phyloP scores from a whole-genome alignment of 352 stramenopile genomes.

The Phytophthora meadii region DNA sequence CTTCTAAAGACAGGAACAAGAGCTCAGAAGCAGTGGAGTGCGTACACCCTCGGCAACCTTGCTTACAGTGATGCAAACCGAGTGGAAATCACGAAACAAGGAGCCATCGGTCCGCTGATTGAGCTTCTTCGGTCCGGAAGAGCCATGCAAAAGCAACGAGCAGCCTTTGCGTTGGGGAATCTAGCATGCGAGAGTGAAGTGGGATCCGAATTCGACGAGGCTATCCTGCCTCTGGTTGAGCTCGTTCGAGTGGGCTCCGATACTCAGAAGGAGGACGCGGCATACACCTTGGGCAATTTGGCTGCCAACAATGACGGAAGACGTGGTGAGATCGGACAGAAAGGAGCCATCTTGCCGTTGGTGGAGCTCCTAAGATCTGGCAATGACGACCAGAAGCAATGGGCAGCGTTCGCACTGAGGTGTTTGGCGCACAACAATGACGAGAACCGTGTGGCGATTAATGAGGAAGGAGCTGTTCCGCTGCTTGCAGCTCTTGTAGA shows the following conservation, averaged over 20 bases:
- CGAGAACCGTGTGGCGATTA: conserved; percentile 1
- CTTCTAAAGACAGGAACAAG: conserved; percentile 9
- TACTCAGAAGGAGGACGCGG: conserved; percentile 27
- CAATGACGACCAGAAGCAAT: conserved; percentile 15
- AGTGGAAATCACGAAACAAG: conserved; percentile 19
- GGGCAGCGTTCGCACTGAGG: conserved; percentile 8
- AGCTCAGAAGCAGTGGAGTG: conserved; percentile 27
- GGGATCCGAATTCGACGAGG: conserved; percentile 12
- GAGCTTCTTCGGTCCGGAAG: conserved; percentile 15
- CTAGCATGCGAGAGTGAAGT: conserved; percentile 23
- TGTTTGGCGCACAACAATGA: conserved; percentile 12
- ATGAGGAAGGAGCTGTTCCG: conserved; percentile 8
- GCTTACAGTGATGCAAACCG: conserved; percentile 28
- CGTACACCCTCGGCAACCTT: conserved; percentile 27
- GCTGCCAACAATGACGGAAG: conserved; percentile 10
- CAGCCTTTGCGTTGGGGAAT: conserved; percentile 27
- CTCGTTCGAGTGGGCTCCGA: conserved; percentile 22
- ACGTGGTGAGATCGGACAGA: conserved; percentile 20
- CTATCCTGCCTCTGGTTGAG: conserved; percentile 27
- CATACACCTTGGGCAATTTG: conserved; percentile 23
- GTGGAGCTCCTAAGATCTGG: conserved; percentile 9
- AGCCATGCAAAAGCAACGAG: conserved; percentile 24
- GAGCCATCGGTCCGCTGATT: conserved; percentile 16
- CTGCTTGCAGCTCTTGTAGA: conserved; percentile 2
- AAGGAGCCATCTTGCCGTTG: conserved; percentile 24